A percentile compares a stretch with the other conserved stretches of the same genome.
phyloP scores from a whole-genome alignment of 345 rosid species.

The Noccaea bulbosa region DNA sequence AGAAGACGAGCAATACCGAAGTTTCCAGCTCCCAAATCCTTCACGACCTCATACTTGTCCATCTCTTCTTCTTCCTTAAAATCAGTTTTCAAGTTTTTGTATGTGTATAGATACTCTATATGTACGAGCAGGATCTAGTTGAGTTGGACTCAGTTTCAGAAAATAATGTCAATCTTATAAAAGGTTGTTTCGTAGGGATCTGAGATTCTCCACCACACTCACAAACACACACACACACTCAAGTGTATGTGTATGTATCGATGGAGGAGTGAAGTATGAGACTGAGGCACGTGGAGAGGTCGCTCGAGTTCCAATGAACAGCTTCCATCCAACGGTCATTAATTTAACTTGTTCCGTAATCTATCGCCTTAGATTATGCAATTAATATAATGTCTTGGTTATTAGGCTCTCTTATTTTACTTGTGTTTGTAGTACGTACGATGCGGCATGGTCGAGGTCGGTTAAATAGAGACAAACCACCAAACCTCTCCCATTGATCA shows the following conservation, averaged over 20 bases:
- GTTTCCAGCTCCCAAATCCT: conserved; percentile 93
- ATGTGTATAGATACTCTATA: not conserved
- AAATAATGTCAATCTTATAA: conserved; percentile 15
- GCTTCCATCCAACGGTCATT: conserved; percentile 35
- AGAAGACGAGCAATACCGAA: conserved; percentile 92
- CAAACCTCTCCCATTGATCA: not conserved
- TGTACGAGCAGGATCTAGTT: conserved; percentile 19
- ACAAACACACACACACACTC: conserved; percentile 5
- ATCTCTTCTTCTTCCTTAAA: conserved; percentile 41
- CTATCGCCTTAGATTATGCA: conserved; percentile 9
- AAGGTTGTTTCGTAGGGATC: conserved; percentile 38
- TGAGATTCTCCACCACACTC: conserved; percentile 24
- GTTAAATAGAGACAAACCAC: conserved; percentile 34
- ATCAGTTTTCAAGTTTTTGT: not conserved
- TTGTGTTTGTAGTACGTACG: not conserved
- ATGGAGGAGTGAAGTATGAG: conserved; percentile 39
- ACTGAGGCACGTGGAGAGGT: conserved; percentile 40
- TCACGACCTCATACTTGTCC: conserved; percentile 85
- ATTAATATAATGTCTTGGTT: too few relatives aligned
- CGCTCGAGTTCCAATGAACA: conserved; percentile 34
- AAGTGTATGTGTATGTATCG: conserved; percentile 34
- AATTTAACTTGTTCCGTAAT: conserved; percentile 1
- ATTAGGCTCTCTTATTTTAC: too few relatives aligned
- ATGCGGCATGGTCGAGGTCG: conserved; percentile 36
- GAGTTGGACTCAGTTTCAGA: not conserved